These are phyloP conservation scores for Ilyonectria mors-panacis DNA, from an alignment of 2,329 filamentous ascomycete species.

Conservation along the genomic window DNA sequence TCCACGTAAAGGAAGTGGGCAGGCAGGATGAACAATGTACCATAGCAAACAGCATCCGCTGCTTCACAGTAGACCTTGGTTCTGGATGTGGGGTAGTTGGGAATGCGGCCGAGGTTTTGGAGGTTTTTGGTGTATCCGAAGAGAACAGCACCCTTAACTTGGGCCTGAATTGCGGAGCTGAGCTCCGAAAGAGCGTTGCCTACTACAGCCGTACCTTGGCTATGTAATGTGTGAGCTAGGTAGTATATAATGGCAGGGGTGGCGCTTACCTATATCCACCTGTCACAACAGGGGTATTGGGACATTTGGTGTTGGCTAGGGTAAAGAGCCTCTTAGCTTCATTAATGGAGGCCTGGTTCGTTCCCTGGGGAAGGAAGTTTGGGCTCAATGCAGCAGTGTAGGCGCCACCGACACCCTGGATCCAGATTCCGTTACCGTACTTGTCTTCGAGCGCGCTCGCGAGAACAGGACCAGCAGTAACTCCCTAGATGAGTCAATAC, in stretches of 20 bases:
- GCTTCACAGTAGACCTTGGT: conserved; percentile 57
- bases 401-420: conserved; percentile 60
- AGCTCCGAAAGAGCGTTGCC: conserved; percentile 56
- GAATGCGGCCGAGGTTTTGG: conserved; percentile 58
- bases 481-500: conserved; percentile 42
- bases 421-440: conserved; percentile 52
- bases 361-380: conserved; percentile 57
- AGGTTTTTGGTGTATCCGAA: conserved; percentile 62
- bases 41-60: conserved; percentile 55
- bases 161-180: conserved; percentile 45
- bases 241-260: conserved; percentile 33
- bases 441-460: conserved; percentile 47
- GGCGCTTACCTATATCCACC: conserved; percentile 53
- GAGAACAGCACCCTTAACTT: conserved; percentile 56
- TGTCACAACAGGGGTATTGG: conserved; percentile 58
- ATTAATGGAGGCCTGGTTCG: conserved; percentile 54
- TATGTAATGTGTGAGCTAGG: conserved; percentile 58
- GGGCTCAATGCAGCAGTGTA: conserved; percentile 55
- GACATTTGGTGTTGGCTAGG: conserved; percentile 59
- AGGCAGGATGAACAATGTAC: conserved; percentile 54
- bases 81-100: conserved; percentile 53
- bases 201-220: conserved; percentile 62
- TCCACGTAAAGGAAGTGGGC: conserved; percentile 47
- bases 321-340: conserved; percentile 59
- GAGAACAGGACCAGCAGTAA: conserved; percentile 49